A percentile compares a stretch with the other conserved stretches of the same genome.
Conservation (phyloP, 1,139 yeast species). For the Ashbya aceris region DNA sequence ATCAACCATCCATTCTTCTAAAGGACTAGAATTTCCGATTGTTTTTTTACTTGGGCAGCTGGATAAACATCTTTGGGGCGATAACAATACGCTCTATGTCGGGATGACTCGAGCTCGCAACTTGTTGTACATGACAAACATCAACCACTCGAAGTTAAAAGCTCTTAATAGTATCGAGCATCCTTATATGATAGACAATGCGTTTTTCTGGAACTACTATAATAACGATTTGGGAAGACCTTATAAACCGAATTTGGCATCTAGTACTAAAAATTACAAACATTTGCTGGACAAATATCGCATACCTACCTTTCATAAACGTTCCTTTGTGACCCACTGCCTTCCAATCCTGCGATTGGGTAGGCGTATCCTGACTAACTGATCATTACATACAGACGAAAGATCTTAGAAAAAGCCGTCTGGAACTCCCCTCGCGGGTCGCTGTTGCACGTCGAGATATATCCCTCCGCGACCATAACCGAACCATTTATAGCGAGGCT, state of each 20-base stretch:
- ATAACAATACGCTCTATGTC: constrained; percentile 43
- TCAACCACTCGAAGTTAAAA: constrained; percentile 15
- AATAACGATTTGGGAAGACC: constrained; percentile 15
- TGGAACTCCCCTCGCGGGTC: constrained; percentile 84
- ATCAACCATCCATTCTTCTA: constrained; percentile 63
- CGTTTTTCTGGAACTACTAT: constrained; percentile 25
- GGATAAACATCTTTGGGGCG: constrained; percentile 15
- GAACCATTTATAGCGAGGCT: constrained; percentile 51
- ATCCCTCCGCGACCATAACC: constrained; percentile 60
- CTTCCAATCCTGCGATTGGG: no score
- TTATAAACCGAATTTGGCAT: neutral
- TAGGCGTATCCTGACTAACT: no score
- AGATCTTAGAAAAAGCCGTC: constrained; percentile 48
- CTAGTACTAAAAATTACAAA: no score
- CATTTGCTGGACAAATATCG: no score
- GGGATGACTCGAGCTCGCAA: constrained; percentile 57
- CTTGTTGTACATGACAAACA: constrained; percentile 38
- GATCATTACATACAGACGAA: neutral
- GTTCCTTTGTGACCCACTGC: no score
- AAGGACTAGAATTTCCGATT: constrained; percentile 63
- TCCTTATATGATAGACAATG: constrained; percentile 9
- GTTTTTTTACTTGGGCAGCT: constrained; percentile 45
- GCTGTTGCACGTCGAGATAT: constrained; percentile 43
- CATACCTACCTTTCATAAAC: no score
- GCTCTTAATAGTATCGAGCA: neutral